A percentile compares a stretch with the other conserved stretches of the same genome.
Evolutionary conservation across 129 eudicot species (phyloP).

Genomic region (Silybum marianum): DNA sequence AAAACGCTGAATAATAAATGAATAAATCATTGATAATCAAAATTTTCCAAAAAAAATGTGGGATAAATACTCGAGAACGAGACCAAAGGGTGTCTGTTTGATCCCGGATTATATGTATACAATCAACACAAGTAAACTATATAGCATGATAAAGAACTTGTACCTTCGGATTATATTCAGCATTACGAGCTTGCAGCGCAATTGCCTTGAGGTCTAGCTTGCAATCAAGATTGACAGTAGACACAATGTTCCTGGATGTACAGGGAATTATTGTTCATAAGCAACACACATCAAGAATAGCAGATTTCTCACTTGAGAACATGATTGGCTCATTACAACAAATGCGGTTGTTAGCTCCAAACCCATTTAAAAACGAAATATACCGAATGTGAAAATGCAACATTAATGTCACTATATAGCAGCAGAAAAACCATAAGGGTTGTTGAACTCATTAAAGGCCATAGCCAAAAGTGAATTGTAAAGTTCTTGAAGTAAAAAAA

Average conservation of each 20-base stretch:
- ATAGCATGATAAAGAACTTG: background rate
- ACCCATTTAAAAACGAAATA: background rate
- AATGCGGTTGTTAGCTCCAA: background rate
- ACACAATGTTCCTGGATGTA: conserved; percentile 61
- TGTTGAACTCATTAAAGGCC: background rate
- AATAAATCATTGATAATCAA: background rate
- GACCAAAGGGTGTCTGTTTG: background rate
- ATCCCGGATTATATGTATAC: background rate
- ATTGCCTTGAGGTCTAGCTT: conserved; percentile 68
- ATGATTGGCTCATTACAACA: background rate
- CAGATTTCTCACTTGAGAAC: background rate
- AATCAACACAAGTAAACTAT: background rate
- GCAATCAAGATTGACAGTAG: conserved; percentile 80
- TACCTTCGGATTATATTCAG: conserved; percentile 84
- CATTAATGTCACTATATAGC: background rate
- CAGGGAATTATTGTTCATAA: background rate
- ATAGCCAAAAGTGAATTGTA: background rate
- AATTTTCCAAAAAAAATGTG: background rate
- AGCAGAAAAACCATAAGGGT: background rate
- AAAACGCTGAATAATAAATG: conserved; percentile 59
- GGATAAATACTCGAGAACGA: background rate
- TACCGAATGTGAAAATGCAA: background rate
- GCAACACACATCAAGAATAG: background rate
- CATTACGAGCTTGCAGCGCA: conserved; percentile 84
- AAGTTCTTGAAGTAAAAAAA: background rate